These are phyloP conservation scores for Arabidopsis lyrata DNA, from an alignment of 441 rosid species.

Conservation along the genomic window DNA sequence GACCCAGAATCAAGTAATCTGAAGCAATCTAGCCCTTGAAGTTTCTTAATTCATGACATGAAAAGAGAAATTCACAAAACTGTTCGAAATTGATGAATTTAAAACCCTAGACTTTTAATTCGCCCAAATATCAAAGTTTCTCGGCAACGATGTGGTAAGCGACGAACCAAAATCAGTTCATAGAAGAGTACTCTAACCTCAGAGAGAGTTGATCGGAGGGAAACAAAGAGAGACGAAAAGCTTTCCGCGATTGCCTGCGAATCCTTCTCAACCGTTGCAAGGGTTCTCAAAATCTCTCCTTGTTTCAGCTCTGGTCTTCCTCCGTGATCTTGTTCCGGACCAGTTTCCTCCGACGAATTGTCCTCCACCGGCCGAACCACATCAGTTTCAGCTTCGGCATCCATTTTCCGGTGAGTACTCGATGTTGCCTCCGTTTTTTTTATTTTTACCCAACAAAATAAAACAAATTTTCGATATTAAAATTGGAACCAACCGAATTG, in stretches of 20 bases:
- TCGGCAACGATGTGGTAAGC: neutral
- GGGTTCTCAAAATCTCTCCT: constrained; percentile 55
- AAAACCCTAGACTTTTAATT: constrained; percentile 5
- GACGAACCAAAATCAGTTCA: neutral
- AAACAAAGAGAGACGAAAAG: constrained; percentile 76
- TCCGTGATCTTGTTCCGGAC: constrained; percentile 26
- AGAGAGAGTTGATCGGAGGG: constrained; percentile 78
- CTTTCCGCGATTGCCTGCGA: constrained; percentile 83
- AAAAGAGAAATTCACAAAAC: neutral
- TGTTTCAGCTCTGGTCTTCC: constrained; percentile 42
- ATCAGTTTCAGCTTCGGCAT: constrained; percentile 28
- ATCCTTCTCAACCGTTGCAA: constrained; percentile 78
- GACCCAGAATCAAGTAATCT: neutral
- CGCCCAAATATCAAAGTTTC: neutral
- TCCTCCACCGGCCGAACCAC: constrained; percentile 22
- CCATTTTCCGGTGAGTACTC: constrained; percentile 42
- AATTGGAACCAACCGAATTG: too few species aligned
- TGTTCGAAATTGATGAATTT: neutral
- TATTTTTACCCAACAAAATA: too few species aligned
- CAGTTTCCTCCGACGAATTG: constrained; percentile 5
- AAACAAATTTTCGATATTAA: too few species aligned
- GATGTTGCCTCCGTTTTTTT: neutral
- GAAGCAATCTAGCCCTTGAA: neutral
- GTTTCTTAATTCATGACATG: neutral
- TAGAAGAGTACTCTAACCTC: constrained; percentile 57